Conservation (phyloP, 2,329 filamentous ascomycete genomes). For the Juglanconis oblonga region DNA sequence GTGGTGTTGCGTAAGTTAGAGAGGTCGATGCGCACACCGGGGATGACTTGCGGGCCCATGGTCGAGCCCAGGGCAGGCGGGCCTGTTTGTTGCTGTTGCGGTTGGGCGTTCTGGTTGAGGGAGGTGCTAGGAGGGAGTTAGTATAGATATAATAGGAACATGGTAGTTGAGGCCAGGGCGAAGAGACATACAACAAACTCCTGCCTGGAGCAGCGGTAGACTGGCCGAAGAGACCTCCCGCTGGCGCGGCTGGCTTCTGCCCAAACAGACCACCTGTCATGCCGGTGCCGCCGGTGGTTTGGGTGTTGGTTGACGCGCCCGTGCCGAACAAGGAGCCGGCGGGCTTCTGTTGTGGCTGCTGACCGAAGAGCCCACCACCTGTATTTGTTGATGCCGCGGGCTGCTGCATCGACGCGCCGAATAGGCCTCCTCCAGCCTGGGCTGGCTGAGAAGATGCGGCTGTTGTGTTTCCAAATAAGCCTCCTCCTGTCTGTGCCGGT, state of each 20-base stretch:
- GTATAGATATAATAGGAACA: not conserved
- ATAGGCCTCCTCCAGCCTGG: conserved; percentile 29
- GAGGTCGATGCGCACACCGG: conserved; percentile 75
- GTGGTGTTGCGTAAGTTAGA: conserved; percentile 80
- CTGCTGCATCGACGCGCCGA: conserved; percentile 27
- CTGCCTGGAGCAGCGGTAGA: conserved; percentile 18
- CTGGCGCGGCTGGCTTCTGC: conserved; percentile 8
- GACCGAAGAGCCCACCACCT: conserved; percentile 21
- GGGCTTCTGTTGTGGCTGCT: conserved; percentile 24
- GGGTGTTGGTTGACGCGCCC: conserved; percentile 19
- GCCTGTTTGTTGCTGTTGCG: conserved; percentile 20
- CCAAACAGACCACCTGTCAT: conserved; percentile 32
- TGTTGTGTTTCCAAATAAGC: conserved; percentile 13
- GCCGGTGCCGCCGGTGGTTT: conserved; percentile 31
- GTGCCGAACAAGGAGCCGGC: conserved; percentile 19
- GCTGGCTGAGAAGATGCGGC: conserved; percentile 17
- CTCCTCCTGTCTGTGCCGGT: conserved; percentile 10
- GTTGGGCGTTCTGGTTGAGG: conserved; percentile 20
- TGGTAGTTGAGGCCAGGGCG: not conserved
- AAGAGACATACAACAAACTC: conserved; percentile 25
- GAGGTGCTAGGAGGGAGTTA: conserved; percentile 2
- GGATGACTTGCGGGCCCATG: conserved; percentile 56
- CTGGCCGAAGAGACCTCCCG: conserved; percentile 20
- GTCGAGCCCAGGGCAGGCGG: conserved; percentile 26
- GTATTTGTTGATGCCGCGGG: conserved; percentile 15